Conservation (phyloP, 345 rosid genomes). For the Lepidium aucheri region DNA sequence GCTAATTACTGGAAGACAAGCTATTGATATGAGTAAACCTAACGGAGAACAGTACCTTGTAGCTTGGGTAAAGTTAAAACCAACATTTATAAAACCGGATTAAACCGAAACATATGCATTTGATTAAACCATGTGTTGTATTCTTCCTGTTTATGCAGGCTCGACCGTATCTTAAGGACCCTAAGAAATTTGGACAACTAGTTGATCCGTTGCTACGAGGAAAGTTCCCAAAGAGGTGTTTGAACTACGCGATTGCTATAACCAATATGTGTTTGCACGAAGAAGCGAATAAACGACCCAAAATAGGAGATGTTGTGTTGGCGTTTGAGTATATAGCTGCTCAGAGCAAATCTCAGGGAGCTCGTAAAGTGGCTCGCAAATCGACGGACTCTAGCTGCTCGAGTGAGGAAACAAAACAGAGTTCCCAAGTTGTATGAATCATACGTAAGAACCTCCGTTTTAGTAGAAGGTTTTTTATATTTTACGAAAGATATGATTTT, state of each 20-base stretch:
- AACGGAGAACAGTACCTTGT: conserved; percentile 73
- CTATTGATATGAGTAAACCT: conserved; percentile 48
- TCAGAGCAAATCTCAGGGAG: conserved; percentile 31
- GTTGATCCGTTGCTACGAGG: conserved; percentile 78
- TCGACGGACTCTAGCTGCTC: conserved; percentile 2
- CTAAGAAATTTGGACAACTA: conserved; percentile 49
- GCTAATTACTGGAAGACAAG: conserved; percentile 77
- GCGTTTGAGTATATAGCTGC: conserved; percentile 70
- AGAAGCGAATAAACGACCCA: conserved; percentile 70
- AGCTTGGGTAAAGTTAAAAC: conserved; percentile 54
- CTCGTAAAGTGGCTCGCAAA: conserved; percentile 16
- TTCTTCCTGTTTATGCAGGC: conserved; percentile 34
- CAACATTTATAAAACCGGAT: background rate
- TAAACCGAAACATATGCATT: background rate
- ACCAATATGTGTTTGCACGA: conserved; percentile 88
- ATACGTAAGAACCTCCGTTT: conserved; percentile 11
- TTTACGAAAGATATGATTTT: background rate
- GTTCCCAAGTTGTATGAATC: conserved; percentile 3
- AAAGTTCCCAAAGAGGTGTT: conserved; percentile 58
- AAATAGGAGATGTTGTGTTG: conserved; percentile 68
- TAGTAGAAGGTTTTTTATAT: conserved; percentile 10
- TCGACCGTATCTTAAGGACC: conserved; percentile 55
- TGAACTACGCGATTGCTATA: conserved; percentile 75
- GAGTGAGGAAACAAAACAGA: background rate
- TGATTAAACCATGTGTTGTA: background rate